phyloP scores from a whole-genome alignment of 106 monocot species.

The Gastrodia elata region DNA sequence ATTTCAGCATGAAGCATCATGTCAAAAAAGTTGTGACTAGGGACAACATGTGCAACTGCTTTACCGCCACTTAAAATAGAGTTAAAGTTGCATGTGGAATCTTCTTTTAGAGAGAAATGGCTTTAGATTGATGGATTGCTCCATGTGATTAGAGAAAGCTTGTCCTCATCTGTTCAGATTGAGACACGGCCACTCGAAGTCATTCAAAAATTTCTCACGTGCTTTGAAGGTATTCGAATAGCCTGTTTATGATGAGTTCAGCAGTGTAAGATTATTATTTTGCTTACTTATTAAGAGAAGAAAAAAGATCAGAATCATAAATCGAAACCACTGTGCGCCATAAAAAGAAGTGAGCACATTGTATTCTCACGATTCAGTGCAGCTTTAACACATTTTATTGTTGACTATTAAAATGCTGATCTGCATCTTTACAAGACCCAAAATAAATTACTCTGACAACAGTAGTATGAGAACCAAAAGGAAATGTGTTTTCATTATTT shows the following conservation, averaged over 20 bases:
- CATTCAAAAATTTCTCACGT: not conserved
- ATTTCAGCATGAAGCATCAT: not conserved
- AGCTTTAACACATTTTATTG: not conserved
- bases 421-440: not conserved
- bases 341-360: not conserved
- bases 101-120: constrained; percentile 3
- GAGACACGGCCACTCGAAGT: not conserved
- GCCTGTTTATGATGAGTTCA: constrained; percentile 2
- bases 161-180: not conserved
- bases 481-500: not conserved
- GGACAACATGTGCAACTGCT: constrained; percentile 1
- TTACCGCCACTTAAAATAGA: constrained; percentile 1
- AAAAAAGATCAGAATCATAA: not conserved
- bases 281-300: not conserved
- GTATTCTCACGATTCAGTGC: not conserved
- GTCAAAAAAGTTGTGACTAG: not conserved
- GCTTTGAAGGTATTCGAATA: constrained; percentile 1
- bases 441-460: not conserved
- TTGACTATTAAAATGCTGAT: not conserved
- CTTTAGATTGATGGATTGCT: not conserved
- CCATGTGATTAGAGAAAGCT: constrained; percentile 6
- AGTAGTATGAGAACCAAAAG: not conserved
- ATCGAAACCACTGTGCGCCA: not conserved
- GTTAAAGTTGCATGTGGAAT: not conserved
- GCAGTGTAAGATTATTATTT: not conserved